Evolutionary conservation across 2,329 filamentous ascomycete species (phyloP).

Genomic region (Aspergillus amoenus): DNA sequence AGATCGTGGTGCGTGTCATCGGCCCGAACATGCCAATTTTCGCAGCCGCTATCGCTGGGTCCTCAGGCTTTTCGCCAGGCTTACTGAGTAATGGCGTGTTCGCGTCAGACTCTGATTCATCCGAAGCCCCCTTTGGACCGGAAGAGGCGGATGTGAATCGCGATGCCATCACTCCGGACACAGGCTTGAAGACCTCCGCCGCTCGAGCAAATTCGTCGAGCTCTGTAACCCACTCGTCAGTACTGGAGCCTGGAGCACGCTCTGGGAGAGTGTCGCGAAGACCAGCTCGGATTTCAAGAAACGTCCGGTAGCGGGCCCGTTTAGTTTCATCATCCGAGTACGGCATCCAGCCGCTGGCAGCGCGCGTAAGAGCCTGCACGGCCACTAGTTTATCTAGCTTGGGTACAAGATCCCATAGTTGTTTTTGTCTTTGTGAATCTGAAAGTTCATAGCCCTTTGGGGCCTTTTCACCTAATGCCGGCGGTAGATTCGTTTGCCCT

Average conservation of each 20-base stretch:
- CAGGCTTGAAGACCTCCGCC: conserved; percentile 82
- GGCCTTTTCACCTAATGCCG: conserved; percentile 69
- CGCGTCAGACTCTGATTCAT: conserved; percentile 26
- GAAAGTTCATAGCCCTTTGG: conserved; percentile 64
- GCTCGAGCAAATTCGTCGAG: conserved; percentile 74
- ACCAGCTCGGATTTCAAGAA: conserved; percentile 75
- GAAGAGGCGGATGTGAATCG: conserved; percentile 71
- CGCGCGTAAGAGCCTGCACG: conserved; percentile 66
- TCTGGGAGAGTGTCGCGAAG: conserved; percentile 59
- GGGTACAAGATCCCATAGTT: conserved; percentile 60
- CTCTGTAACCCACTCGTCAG: conserved; percentile 78
- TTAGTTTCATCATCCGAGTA: conserved; percentile 83
- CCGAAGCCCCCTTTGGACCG: conserved; percentile 40
- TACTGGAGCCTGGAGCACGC: conserved; percentile 50
- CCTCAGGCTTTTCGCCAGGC: conserved; percentile 58
- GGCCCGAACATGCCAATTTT: conserved; percentile 89
- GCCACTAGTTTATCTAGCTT: conserved; percentile 66
- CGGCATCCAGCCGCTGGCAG: conserved; percentile 69
- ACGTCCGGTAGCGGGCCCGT: conserved; percentile 74
- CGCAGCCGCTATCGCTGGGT: conserved; percentile 83
- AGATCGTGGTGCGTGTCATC: conserved; percentile 70
- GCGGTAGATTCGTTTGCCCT: conserved; percentile 74
- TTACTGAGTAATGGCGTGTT: conserved; percentile 46
- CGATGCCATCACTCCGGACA: conserved; percentile 88
- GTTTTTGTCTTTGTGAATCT: conserved; percentile 61